These are phyloP conservation scores for Fragilaria crotonensis DNA, from an alignment of 108 stramenopile genomes.

Conservation along the genomic window DNA sequence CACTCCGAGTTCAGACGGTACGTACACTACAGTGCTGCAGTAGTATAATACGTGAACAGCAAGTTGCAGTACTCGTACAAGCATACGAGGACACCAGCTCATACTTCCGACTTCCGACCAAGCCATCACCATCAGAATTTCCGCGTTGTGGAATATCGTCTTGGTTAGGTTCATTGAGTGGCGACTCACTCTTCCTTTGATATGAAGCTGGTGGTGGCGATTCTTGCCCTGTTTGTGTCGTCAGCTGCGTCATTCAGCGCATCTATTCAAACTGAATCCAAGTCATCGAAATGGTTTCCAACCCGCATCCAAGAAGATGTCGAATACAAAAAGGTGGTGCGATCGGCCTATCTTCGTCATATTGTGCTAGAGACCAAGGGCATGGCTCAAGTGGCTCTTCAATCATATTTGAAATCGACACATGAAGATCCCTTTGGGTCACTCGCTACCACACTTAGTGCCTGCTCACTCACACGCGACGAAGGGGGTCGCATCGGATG, in stretches of 20 bases:
- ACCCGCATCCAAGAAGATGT: constrained; percentile 29
- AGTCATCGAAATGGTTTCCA: constrained; percentile 23
- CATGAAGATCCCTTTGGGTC: constrained; percentile 50
- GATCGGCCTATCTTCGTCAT: constrained; percentile 43
- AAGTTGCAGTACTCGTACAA: too few relatives aligned
- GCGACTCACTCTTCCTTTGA: too few relatives aligned
- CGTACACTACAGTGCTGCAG: too few relatives aligned
- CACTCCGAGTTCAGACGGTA: too few relatives aligned
- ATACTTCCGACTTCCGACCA: too few relatives aligned
- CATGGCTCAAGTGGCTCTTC: constrained; percentile 32
- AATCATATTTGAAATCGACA: constrained; percentile 33
- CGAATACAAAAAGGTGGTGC: constrained; percentile 33
- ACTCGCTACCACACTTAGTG: constrained; percentile 56
- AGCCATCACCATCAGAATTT: too few relatives aligned
- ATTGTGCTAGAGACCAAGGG: constrained; percentile 68
- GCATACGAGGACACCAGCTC: too few relatives aligned
- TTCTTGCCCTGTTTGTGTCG: too few relatives aligned
- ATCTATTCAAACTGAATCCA: not conserved
- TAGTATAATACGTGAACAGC: too few relatives aligned
- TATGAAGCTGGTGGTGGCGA: too few relatives aligned
- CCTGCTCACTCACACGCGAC: constrained; percentile 46
- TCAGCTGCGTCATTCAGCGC: not conserved
- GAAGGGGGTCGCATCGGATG: constrained; percentile 70
- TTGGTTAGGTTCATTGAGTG: too few relatives aligned
- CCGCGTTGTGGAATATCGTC: too few relatives aligned